A percentile compares a stretch with the other conserved stretches of the same genome.
These are phyloP conservation scores for Apiospora rasikravindrae DNA, from an alignment of 2,329 filamentous ascomycete species.

Conservation along the genomic window DNA sequence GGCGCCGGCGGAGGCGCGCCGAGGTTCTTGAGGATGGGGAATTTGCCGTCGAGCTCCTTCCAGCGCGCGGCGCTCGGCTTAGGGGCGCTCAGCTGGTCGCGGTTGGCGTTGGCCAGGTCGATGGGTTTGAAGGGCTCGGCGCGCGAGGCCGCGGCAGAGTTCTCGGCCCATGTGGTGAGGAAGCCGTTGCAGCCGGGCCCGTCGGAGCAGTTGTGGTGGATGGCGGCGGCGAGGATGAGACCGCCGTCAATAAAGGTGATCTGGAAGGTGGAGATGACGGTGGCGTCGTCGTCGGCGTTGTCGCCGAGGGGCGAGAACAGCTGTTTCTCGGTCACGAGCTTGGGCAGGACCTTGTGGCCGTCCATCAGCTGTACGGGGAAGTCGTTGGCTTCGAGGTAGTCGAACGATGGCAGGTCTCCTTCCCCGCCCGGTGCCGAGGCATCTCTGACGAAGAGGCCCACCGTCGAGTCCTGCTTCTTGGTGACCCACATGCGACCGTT, in stretches of 20 bases:
- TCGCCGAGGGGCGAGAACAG: conserved; percentile 25
- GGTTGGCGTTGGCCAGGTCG: not conserved
- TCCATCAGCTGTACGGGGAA: conserved; percentile 27
- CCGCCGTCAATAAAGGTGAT: conserved; percentile 37
- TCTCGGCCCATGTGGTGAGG: conserved; percentile 34
- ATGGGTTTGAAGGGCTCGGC: conserved; percentile 26
- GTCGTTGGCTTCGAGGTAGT: conserved; percentile 27
- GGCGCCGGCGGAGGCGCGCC: conserved; percentile 28
- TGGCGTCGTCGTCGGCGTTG: conserved; percentile 22
- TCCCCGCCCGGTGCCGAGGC: conserved; percentile 5
- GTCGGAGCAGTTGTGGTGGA: conserved; percentile 34
- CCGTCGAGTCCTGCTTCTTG: conserved; percentile 25
- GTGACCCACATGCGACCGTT: conserved; percentile 29
- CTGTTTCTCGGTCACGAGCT: conserved; percentile 24
- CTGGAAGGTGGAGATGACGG: conserved; percentile 30
- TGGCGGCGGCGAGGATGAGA: conserved; percentile 33
- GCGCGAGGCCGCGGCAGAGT: conserved; percentile 27
- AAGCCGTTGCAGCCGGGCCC: conserved; percentile 36
- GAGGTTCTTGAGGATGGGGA: conserved; percentile 24
- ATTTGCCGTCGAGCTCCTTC: conserved; percentile 22
- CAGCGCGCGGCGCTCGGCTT: conserved; percentile 18
- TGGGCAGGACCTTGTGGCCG: conserved; percentile 23
- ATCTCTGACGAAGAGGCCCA: conserved; percentile 27
- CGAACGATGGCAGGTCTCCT: conserved; percentile 25
- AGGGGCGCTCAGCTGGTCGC: not conserved